Conservation (phyloP, 2,329 filamentous ascomycete genomes). For the Penicillium sp. region DNA sequence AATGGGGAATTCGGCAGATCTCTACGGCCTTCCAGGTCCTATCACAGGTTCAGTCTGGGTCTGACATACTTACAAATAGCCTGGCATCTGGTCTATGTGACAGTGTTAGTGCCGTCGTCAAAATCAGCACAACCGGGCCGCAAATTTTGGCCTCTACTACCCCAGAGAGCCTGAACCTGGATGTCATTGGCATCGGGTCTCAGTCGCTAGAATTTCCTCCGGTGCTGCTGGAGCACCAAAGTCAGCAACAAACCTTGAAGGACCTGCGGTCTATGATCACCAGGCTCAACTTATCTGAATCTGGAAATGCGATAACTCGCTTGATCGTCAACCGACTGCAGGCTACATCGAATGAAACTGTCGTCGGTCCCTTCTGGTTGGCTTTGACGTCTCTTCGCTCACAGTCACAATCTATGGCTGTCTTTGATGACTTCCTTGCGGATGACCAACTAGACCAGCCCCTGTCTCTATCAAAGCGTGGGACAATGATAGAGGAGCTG, state of each 20-base stretch:
- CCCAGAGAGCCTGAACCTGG: slow-evolving; percentile 25
- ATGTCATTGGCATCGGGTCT: slow-evolving; percentile 25
- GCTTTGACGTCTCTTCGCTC: slow-evolving; percentile 70
- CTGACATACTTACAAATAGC: slow-evolving; percentile 31
- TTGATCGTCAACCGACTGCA: slow-evolving; percentile 67
- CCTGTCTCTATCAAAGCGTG: slow-evolving; percentile 24
- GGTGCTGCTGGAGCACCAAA: slow-evolving; percentile 64
- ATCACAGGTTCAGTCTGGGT: slow-evolving; percentile 57
- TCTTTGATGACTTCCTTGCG: slow-evolving; percentile 69
- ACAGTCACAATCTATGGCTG: slow-evolving; percentile 52
- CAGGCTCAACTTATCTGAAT: slow-evolving; percentile 52
- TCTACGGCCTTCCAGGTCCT: slow-evolving; percentile 70
- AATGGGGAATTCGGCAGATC: slow-evolving; percentile 72
- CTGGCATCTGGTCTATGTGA: slow-evolving; percentile 66
- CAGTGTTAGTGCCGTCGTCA: slow-evolving; percentile 61
- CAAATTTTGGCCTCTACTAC: slow-evolving; percentile 28
- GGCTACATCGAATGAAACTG: slow-evolving; percentile 57
- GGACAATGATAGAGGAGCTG: slow-evolving; percentile 45
- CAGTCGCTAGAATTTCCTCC: slow-evolving; percentile 54
- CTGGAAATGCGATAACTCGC: slow-evolving; percentile 55
- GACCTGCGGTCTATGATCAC: slow-evolving; percentile 62
- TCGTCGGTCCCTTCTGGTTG: slow-evolving; percentile 77
- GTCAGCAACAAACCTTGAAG: slow-evolving; percentile 65
- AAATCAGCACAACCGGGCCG: slow-evolving; percentile 26
- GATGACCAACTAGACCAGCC: slow-evolving; percentile 41